Evolutionary conservation across 352 stramenopile species (phyloP), one percentile per base, ranked within the genome.

Genomic region (Pythium rhizo-oryzae): DNA sequence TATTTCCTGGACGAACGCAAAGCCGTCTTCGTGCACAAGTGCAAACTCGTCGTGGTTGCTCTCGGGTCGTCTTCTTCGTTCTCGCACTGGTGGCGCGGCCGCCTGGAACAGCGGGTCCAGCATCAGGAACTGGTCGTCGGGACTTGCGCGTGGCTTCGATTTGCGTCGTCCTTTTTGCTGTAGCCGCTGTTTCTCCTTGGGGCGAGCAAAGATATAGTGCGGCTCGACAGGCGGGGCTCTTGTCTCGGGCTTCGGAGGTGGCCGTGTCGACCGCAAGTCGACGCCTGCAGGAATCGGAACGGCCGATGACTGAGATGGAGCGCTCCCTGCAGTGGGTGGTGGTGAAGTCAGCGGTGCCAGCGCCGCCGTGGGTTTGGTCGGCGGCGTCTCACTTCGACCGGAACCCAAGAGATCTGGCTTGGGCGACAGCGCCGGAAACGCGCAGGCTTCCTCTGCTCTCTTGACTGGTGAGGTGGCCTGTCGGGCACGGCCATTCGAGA

Each of bases 81-180:
- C 39, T 41, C 57, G 63, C 7, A 59, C 18, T 4, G 12, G 49
- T 18, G 44, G 12, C 19, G 23, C 33, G 35, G 60, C 4, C 5
- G 23, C 66, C 15, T 87, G 78, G 66, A 91, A 93, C 2, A 91
- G 73, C 15, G 82, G 82, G 46, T 93, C 85, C 11, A 93, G 74
- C 82, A 91, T 91, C 25, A 91, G 70, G 41, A 57, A 70, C 28
- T 60, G 56, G 0, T 65, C 33, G 37, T 21, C 21, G 25, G 65
- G 16, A 56, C 66, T n/a, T n/a, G n/a, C n/a, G n/a, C 15, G 72
- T 71, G 4, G 44, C n/a, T 67, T 35, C 18, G 21, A 1, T 8
- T 28, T 50, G 35, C 23, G 24, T 58, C 53, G 30, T 9, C 25
- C 25, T 43, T 66, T 59, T 50, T 53, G 41, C 46, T 49, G n/a